Percentiles rank a stretch among this genome's conserved stretches.
Conservation (phyloP, 2,329 filamentous ascomycete genomes). For the Alternaria infectoria region DNA sequence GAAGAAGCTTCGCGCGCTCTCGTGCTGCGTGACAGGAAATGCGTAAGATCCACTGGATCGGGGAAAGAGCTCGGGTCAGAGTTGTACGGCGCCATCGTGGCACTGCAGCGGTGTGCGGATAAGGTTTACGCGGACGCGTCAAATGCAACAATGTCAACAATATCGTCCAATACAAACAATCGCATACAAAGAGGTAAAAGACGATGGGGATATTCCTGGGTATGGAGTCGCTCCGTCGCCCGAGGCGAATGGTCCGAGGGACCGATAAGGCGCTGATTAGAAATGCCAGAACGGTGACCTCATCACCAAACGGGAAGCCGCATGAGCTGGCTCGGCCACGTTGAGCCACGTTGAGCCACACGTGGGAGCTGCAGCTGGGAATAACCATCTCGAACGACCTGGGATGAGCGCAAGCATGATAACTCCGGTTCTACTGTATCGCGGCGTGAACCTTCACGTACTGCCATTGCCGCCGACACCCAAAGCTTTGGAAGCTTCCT, state of each 20-base stretch:
- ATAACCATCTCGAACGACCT: not conserved
- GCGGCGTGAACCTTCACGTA: not conserved
- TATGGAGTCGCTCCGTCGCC: constrained; percentile 14
- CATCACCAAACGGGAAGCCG: constrained; percentile 14
- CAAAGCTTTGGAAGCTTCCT: not conserved
- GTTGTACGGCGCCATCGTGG: constrained; percentile 32
- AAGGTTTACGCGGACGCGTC: not conserved
- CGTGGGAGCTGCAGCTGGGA: not conserved
- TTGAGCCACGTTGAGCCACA: constrained; percentile 14
- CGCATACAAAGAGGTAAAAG: constrained; percentile 5
- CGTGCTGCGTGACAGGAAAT: constrained; percentile 76
- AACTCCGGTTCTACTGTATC: not conserved
- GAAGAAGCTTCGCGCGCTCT: constrained; percentile 68
- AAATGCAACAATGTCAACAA: constrained; percentile 9
- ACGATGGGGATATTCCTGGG: not conserved
- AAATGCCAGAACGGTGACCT: constrained; percentile 33
- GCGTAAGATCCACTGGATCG: constrained; percentile 74
- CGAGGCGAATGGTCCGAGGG: constrained; percentile 11
- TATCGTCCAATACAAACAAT: constrained; percentile 12
- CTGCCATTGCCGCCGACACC: not conserved
- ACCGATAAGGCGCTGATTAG: constrained; percentile 36
- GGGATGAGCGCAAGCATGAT: not conserved
- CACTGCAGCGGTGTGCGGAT: not conserved
- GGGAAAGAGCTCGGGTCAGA: constrained; percentile 42
- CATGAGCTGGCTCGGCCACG: constrained; percentile 6